Conservation (phyloP, 345 rosid genomes). For the Schrenkiella parvula region DNA sequence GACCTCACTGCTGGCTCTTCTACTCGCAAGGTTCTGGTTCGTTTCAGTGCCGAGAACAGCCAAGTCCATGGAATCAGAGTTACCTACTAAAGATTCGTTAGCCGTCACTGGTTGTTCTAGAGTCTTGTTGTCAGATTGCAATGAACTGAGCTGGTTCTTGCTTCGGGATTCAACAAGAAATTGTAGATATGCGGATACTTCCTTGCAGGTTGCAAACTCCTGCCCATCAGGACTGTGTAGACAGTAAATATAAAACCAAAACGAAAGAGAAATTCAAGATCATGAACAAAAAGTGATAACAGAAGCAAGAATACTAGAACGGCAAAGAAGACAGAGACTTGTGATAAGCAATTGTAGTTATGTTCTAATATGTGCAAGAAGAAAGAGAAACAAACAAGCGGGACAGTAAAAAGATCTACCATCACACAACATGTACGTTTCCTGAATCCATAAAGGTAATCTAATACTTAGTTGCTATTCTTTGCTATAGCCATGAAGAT, state of each 20-base stretch:
- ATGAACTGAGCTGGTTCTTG: slow-evolving; percentile 26
- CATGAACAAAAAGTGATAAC: background rate
- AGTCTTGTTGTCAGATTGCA: slow-evolving; percentile 25
- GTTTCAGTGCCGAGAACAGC: background rate
- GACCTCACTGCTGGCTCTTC: background rate
- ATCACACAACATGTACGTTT: background rate
- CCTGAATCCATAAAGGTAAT: background rate
- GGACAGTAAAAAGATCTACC: background rate
- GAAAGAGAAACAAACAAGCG: background rate
- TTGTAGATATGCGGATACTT: slow-evolving; percentile 51
- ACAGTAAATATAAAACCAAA: background rate
- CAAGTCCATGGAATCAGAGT: background rate
- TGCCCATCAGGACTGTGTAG: slow-evolving; percentile 66
- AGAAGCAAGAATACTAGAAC: background rate
- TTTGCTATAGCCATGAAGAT: background rate
- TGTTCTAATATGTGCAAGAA: background rate
- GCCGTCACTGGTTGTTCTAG: background rate
- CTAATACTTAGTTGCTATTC: background rate
- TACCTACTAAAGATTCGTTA: background rate
- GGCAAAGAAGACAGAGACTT: background rate
- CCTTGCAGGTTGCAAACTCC: slow-evolving; percentile 73
- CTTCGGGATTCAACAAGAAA: slow-evolving; percentile 33
- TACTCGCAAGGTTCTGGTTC: background rate
- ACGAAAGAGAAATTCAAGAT: background rate
- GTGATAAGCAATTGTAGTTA: background rate